These are phyloP conservation scores for Ceratobasidium sp. DNA, from an alignment of 1,284 basidiomycete species.

Conservation along the genomic window DNA sequence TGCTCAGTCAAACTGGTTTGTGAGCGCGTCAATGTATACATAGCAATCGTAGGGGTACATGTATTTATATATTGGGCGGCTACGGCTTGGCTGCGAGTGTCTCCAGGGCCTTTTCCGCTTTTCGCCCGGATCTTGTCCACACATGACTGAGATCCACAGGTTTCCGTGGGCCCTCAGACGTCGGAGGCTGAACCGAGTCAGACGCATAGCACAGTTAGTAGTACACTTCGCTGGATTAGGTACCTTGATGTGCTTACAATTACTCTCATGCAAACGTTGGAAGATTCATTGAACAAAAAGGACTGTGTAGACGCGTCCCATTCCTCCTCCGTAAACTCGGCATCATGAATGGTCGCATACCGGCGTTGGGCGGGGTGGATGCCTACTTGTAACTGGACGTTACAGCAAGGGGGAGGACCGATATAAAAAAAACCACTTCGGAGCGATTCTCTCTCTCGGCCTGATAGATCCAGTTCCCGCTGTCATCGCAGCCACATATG, in stretches of 20 bases:
- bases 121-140: background rate
- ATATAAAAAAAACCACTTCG: background rate
- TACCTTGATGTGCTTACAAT: too few relatives aligned
- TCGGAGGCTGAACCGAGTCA: background rate
- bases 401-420: background rate
- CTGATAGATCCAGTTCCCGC: background rate
- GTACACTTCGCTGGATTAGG: too few relatives aligned
- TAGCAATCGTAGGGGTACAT: too few relatives aligned
- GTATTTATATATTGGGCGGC: too few relatives aligned
- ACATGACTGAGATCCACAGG: background rate
- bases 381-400: slow-evolving; percentile 1
- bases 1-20: too few relatives aligned
- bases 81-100: too few relatives aligned
- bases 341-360: background rate
- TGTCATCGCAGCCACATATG: background rate
- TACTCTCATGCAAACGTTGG: background rate
- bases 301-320: background rate
- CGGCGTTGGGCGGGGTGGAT: background rate
- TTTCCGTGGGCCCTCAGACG: background rate
- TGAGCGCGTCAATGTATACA: too few relatives aligned
- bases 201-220: background rate
- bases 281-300: background rate
- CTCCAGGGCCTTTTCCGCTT: background rate
- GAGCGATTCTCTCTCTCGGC: background rate
- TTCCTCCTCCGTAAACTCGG: background rate